These are phyloP conservation scores for Crithidia fasciculata DNA, from an alignment of 208 protist species.

Conservation along the genomic window DNA sequence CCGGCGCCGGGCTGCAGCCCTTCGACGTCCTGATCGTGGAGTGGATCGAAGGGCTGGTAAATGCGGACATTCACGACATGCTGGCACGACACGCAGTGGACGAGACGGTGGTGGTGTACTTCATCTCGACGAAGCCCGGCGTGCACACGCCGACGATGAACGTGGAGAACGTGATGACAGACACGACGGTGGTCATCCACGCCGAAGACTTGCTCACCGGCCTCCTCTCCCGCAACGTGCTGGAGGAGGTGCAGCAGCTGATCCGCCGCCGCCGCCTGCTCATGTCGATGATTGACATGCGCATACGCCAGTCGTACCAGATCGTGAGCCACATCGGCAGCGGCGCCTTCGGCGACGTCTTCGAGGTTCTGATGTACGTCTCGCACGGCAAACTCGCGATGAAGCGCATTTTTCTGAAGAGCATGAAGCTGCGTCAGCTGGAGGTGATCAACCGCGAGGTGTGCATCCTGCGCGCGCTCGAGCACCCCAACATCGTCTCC, in stretches of 20 bases:
- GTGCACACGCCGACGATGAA: conserved; percentile 34
- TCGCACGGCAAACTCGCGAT: conserved; percentile 78
- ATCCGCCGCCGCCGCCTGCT: conserved; percentile 56
- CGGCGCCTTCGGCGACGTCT: conserved; percentile 82
- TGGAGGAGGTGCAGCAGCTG: conserved; percentile 39
- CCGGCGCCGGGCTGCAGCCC: conserved; percentile 40
- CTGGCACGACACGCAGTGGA: conserved; percentile 33
- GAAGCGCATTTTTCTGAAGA: conserved; percentile 81
- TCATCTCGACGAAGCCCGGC: conserved; percentile 40
- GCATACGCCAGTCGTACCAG: conserved; percentile 53
- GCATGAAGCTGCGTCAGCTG: conserved; percentile 50
- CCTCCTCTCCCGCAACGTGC: conserved; percentile 39
- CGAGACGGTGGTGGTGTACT: conserved; percentile 57
- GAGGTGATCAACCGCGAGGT: conserved; percentile 82
- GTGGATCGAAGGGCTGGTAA: conserved; percentile 63
- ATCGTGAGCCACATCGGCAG: conserved; percentile 70
- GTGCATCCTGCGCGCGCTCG: conserved; percentile 70
- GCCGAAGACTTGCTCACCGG: conserved; percentile 32
- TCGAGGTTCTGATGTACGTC: conserved; percentile 71
- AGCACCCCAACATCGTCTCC: conserved; percentile 78
- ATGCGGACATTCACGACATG: conserved; percentile 40
- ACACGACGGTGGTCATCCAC: conserved; percentile 30
- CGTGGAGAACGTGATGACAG: conserved; percentile 34
- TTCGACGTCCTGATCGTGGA: conserved; percentile 78
- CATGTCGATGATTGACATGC: conserved; percentile 55